Base-by-base conservation (phyloP, 2,329 filamentous ascomycete species). In the Chaetomium sp. region DNA sequence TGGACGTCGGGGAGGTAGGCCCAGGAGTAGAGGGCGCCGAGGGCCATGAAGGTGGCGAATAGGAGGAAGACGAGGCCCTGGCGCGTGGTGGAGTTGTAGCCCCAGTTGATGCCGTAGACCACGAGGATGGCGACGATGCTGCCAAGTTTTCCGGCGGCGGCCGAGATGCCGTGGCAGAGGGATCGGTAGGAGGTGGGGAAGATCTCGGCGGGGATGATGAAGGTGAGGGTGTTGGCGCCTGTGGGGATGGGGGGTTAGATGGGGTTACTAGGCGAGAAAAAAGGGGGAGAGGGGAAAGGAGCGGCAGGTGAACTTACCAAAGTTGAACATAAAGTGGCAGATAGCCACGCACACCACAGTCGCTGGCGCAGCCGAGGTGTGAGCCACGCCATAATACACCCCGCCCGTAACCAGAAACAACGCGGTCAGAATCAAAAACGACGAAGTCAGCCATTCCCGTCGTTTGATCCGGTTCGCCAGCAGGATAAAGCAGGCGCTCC, bases 141-240 rank as follows among this genome's bases (percentile, higher is more conserved):
- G 32, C 80, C 81, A 1, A 81, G 67, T 63, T 85, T 85, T 9
- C 81, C 82, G 0, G 77, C 76, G 0, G 81, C 81, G 0, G 82
- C 81, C 0, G 81, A 81, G 52, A 85, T 80, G 32, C 81, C 81
- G 62, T 84, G 81, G 56, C 80, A 84, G 0, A 81, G 82, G 50
- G 77, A 82, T 42, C 83, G 77, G 62, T 84, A 85, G 59, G 77
- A 76, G 1, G 82, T 86, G 0, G 81, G 82, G 65, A 86, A 87
- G 43, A 84, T 78, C 64, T 86, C 82, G 43, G 80, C 82, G 1
- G 83, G 81, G 12, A 86, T 78, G 53, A 85, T 79, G 62, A 86
- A 85, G 0, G 81, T 85, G 9, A 84, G 75, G 0, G 79, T 81
- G 62, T 85, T 85, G 43, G 81, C 80, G 9, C 81, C 77, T 77